Evolutionary conservation across 768 basidiomycete species (phyloP), one percentile per base, ranked within the genome.

Genomic region (Trametes sanguinea): DNA sequence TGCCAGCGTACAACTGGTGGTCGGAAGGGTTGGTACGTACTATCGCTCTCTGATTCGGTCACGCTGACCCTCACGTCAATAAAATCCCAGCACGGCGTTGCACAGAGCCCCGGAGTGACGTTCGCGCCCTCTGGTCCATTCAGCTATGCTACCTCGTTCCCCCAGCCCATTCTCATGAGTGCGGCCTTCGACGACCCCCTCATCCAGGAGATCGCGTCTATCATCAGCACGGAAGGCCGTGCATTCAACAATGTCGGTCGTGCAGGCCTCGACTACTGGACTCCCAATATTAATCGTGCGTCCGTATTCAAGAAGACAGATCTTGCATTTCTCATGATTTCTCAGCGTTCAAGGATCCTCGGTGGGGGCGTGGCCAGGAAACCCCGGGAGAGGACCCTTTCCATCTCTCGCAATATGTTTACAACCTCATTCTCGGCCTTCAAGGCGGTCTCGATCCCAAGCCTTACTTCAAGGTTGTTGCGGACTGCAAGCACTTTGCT

Each of bases 281-380:
- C 85, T 0, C 85, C 84, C 5, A 85, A 85, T 62, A 72, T 75
- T 42, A 73, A 72, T 61, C 71, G 63, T 64, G 30, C 17, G 62
- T 50, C 0, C 14, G 42, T 17, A 1, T 27, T n/a, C n/a, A 13
- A 22, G 13, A 11, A 32, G 14, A 11, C 4, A 47, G 11, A 1
- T 35, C 1, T 30, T 14, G 6, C n/a, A 2, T 37, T 9, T 4
- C 42, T 55, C 50, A 32, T 6, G 32, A 13, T 2, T 14, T 22
- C 11, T 43, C 27, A 64, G 63, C 84, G 0, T 85, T 85, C 77
- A 84, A 80, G 59, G 85, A 86, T 62, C 84, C 85, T 45, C 83
- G 84, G 11, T 85, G 85, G 84, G 84, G 84, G 6, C 76, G 84
- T 47, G 84, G 84, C 0, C 84, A 85, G 65, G 85, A 85, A 71